A percentile compares a stretch with the other conserved stretches of the same genome.
Conservation (phyloP, 2,329 filamentous ascomycete species). For the Scedosporium boydii region DNA sequence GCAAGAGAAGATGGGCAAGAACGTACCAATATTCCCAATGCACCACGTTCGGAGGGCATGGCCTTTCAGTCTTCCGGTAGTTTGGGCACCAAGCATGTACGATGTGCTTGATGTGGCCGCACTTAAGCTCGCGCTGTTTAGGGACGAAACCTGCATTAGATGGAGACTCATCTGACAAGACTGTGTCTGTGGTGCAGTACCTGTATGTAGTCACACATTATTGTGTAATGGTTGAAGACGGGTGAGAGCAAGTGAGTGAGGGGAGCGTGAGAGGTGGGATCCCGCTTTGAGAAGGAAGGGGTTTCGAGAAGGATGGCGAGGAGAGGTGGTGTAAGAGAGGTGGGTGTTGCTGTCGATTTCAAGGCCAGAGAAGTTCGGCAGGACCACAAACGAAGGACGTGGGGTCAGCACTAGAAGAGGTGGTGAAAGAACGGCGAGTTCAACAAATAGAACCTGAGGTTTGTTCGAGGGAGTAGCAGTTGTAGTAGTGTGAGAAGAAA, state of each 20-base stretch:
- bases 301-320: not conserved
- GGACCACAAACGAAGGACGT: not conserved
- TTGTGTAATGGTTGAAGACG: not conserved
- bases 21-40: conserved; percentile 7
- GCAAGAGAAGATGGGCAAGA: not conserved
- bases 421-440: not conserved
- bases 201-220: conserved; percentile 8
- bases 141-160: not conserved
- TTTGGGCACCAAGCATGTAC: conserved; percentile 6
- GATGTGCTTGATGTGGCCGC: conserved; percentile 8
- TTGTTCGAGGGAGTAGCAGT: not conserved
- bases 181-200: not conserved
- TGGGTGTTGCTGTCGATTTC: not conserved
- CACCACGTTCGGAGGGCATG: conserved; percentile 6
- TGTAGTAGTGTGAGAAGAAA: not conserved
- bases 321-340: not conserved
- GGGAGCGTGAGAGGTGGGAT: too few relatives aligned
- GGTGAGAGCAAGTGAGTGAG: not conserved
- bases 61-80: conserved; percentile 5
- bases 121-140: conserved; percentile 3
- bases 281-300: too few relatives aligned
- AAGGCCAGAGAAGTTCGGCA: not conserved
- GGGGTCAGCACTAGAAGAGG: not conserved
- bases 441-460: not conserved
- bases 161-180: not conserved